A percentile compares a stretch with the other conserved stretches of the same genome.
Evolutionary conservation across 2,329 filamentous ascomycete genomes (phyloP).

Genomic region (Ophiobolus disseminans): DNA sequence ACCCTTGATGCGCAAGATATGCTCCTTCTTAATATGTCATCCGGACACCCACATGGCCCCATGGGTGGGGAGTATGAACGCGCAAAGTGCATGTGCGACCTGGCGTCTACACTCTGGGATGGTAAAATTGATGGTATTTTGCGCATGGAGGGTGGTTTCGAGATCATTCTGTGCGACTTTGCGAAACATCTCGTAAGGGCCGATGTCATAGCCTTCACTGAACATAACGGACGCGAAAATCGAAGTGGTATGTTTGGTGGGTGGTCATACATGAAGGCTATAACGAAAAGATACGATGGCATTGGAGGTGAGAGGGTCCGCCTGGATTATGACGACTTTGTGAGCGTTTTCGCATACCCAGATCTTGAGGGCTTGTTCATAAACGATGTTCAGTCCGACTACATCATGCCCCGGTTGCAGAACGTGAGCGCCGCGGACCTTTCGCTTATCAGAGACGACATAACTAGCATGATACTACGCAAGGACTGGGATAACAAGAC

Average conservation of each 20-base stretch:
- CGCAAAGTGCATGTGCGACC: conserved; percentile 63
- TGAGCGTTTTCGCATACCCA: conserved; percentile 55
- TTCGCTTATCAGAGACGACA: conserved; percentile 50
- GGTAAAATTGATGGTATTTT: conserved; percentile 67
- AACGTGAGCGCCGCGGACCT: conserved; percentile 45
- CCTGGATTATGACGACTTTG: conserved; percentile 58
- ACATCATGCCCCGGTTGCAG: conserved; percentile 50
- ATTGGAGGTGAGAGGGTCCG: conserved; percentile 54
- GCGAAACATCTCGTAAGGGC: conserved; percentile 42
- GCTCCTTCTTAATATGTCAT: conserved; percentile 58
- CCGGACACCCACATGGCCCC: conserved; percentile 6
- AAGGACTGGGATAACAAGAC: conserved; percentile 18
- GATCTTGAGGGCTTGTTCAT: conserved; percentile 49
- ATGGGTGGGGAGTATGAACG: conserved; percentile 59
- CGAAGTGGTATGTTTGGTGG: conserved; percentile 15
- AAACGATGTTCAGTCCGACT: conserved; percentile 39
- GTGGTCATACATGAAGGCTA: conserved; percentile 49
- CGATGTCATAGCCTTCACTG: conserved; percentile 18
- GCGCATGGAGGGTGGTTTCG: conserved; percentile 74
- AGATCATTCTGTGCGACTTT: conserved; percentile 74
- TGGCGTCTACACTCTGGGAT: conserved; percentile 60
- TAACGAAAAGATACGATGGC: conserved; percentile 53
- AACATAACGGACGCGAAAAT: not conserved
- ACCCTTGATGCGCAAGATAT: conserved; percentile 73
- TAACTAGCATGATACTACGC: conserved; percentile 53